Conservation (phyloP, 1,284 basidiomycete species). For the Golubevia pallescens region DNA sequence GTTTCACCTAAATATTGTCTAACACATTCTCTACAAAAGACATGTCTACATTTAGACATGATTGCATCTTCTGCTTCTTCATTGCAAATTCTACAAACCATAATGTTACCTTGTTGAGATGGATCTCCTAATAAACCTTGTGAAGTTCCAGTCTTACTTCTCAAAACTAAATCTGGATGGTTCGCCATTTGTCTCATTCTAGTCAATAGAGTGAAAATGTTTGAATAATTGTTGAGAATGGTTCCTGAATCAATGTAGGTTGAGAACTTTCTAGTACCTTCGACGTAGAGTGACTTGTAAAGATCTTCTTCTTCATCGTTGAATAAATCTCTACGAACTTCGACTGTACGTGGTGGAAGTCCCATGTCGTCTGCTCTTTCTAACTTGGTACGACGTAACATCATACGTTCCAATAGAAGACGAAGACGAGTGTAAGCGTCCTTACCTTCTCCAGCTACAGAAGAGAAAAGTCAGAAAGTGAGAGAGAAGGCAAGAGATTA, state of each 20-base stretch:
- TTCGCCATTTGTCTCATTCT: constrained; percentile 65
- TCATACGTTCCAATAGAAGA: constrained; percentile 88
- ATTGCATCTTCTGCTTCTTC: constrained; percentile 98
- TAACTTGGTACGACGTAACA: constrained; percentile 79
- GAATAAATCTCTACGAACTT: constrained; percentile 89
- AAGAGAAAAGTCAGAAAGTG: constrained; percentile 36
- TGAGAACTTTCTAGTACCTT: constrained; percentile 87
- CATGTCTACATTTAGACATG: constrained; percentile 82
- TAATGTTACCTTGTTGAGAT: constrained; percentile 65
- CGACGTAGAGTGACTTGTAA: constrained; percentile 88
- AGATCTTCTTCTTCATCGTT: constrained; percentile 96
- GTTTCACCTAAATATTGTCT: constrained; percentile 84
- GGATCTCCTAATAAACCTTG: too few species aligned
- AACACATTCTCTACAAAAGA: constrained; percentile 86
- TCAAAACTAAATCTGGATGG: constrained; percentile 86
- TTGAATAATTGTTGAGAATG: constrained; percentile 79
- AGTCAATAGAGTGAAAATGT: constrained; percentile 74
- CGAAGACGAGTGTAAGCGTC: constrained; percentile 55
- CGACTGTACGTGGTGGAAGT: constrained; percentile 89
- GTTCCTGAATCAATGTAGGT: constrained; percentile 92
- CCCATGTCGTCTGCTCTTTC: constrained; percentile 97
- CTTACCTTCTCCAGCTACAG: constrained; percentile 45
- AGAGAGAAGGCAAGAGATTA: constrained; percentile 10
- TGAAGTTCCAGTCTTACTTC: constrained; percentile 72
- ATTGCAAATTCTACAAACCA: constrained; percentile 86